Base-by-base conservation (phyloP, 768 basidiomycete genomes). In the Terana coerulea region DNA sequence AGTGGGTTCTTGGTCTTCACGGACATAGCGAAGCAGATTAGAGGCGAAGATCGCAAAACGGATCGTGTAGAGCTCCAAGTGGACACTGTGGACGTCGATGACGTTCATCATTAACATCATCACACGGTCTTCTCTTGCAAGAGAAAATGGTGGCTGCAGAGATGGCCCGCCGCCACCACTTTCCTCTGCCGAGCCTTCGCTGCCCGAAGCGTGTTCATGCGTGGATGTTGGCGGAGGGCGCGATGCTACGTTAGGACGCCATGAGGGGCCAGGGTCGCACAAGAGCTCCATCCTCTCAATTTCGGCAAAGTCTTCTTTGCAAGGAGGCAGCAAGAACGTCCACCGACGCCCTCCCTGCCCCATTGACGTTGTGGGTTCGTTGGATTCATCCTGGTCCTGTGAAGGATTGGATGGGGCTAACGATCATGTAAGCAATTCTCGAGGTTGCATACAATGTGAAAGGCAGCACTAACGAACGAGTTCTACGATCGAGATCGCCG, bases 11-110 rank as follows among this genome's bases (percentile, higher is more conserved):
- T 8, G 3, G 45, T 30, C 17, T 35, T 21, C n/a, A 37, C 14
- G 41, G 9, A 39, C 15, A 22, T n/a, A 21, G 12, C 21, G 25
- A n/a, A 50, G 33, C 10, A 53, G 36, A 2, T 33, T 15, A 3
- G 48, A 49, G 31, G 48, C 5, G 26, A 46, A 39, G 21, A 50
- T 43, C 2, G 47, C 29, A 39, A 53, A 49, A 24, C 26, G 41
- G 30, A 43, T 42, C 39, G 37, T 49, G 47, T 48, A 39, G 5
- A 11, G n/a, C 21, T 37, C 24, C 21, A 49, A 8, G 35, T 5
- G 2, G 1, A 36, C 21, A 17, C 35, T 49, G 3, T 3, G 29
- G 3, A 19, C 45, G 9, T 46, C 7, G 30, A 46, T 22, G 31
- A 46, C 29, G 8, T 29, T 46, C 47, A 49, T 49, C 35, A 37